Percentiles rank a stretch among this genome's conserved stretches.
Evolutionary conservation across 2,329 filamentous ascomycete species (phyloP).

Genomic region (Ustilaginoidea virens): DNA sequence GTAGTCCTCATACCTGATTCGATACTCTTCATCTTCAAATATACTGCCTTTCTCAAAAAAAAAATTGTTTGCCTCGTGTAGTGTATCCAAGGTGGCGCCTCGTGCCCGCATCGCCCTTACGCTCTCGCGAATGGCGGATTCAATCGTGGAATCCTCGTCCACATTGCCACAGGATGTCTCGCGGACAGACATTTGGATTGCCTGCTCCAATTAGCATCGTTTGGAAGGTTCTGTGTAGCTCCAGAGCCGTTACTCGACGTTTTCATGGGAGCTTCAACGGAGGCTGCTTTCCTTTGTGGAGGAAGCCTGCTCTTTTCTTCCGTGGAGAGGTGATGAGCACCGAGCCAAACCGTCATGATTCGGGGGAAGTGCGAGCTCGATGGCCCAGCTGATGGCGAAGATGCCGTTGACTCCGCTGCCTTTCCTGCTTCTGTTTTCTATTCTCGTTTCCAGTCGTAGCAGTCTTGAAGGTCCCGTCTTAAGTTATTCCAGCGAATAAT

Average conservation of each 20-base stretch:
- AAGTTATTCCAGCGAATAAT: slow-evolving; percentile 48
- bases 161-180: slow-evolving; percentile 55
- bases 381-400: slow-evolving; percentile 4
- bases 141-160: slow-evolving; percentile 55
- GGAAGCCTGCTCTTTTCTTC: slow-evolving; percentile 37
- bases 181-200: slow-evolving; percentile 53
- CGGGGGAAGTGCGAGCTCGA: slow-evolving; percentile 11
- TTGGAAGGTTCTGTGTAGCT: slow-evolving; percentile 9
- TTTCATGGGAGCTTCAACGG: slow-evolving; percentile 7
- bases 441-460: slow-evolving; percentile 38
- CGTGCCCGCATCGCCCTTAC: slow-evolving; percentile 36
- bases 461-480: slow-evolving; percentile 43
- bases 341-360: slow-evolving; percentile 29
- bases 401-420: slow-evolving; percentile 6
- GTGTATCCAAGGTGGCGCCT: slow-evolving; percentile 12
- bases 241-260: slow-evolving; percentile 6
- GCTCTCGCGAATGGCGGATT: slow-evolving; percentile 59
- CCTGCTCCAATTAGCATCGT: slow-evolving; percentile 53
- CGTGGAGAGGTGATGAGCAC: slow-evolving; percentile 30
- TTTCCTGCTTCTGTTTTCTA: slow-evolving; percentile 23
- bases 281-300: slow-evolving; percentile 22
- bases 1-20: slow-evolving; percentile 42
- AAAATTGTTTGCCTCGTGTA: slow-evolving; percentile 10
- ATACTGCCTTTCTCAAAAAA: slow-evolving; percentile 14
- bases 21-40: slow-evolving; percentile 24